These are phyloP conservation scores for Chlorella sp. DNA, from an alignment of 139 green algal genomes.

Conservation along the genomic window DNA sequence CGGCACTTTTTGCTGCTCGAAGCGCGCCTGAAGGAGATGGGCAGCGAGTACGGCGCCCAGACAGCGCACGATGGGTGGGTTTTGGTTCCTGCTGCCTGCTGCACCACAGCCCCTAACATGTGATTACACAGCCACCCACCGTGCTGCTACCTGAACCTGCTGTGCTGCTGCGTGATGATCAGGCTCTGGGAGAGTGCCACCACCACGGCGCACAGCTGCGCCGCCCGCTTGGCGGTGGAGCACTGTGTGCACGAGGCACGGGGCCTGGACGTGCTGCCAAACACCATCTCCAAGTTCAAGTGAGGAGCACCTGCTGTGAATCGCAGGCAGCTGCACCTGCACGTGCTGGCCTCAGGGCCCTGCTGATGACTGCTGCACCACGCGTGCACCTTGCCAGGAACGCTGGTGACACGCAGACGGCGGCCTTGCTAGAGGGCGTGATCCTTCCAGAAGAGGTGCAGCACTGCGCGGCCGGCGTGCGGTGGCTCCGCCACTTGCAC, in stretches of 20 bases:
- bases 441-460: conserved; percentile 88
- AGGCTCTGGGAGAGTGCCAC: conserved; percentile 77
- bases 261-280: conserved; percentile 84
- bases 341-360: too few relatives aligned
- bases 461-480: conserved; percentile 82
- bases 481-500: conserved; percentile 12
- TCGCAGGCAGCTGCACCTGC: not conserved
- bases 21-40: conserved; percentile 52
- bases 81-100: not conserved
- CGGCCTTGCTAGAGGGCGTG: conserved; percentile 57
- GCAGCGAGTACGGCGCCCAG: conserved; percentile 73
- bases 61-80: conserved; percentile 76
- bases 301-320: not conserved
- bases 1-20: conserved; percentile 71
- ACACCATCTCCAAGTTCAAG: conserved; percentile 77
- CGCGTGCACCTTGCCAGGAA: conserved; percentile 8
- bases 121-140: too few relatives aligned
- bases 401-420: conserved; percentile 55
- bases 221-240: conserved; percentile 84
- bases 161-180: not conserved
- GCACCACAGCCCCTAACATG: not conserved
- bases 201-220: conserved; percentile 53
- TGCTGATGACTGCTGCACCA: not conserved
- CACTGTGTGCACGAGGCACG: conserved; percentile 77
- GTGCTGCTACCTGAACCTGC: too few relatives aligned